phyloP scores from a whole-genome alignment of 495 filamentous ascomycete species.

The Elasticomyces elasticus region DNA sequence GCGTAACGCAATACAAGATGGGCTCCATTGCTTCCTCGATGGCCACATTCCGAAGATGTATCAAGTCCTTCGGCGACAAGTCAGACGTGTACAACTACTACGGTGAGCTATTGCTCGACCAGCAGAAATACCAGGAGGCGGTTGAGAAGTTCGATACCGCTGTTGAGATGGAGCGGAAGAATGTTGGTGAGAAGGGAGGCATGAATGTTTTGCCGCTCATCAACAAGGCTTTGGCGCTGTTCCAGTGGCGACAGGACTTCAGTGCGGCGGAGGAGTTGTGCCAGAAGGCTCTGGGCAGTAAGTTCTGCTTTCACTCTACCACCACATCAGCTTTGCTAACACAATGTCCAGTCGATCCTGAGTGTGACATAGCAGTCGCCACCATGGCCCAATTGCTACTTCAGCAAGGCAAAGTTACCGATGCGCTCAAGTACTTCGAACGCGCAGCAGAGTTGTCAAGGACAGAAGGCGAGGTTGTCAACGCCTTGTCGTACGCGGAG shows the following conservation, averaged over 20 bases:
- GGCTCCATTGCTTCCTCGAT: constrained; percentile 94
- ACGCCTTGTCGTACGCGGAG: constrained; percentile 89
- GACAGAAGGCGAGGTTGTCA: constrained; percentile 91
- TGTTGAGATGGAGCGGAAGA: constrained; percentile 93
- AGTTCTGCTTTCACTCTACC: constrained; percentile 29
- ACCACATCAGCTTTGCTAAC: neutral
- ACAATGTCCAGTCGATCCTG: constrained; percentile 67
- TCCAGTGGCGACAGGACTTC: constrained; percentile 98
- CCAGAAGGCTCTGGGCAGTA: constrained; percentile 95
- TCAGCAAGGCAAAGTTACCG: constrained; percentile 92
- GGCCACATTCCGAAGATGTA: constrained; percentile 92
- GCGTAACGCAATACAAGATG: constrained; percentile 99
- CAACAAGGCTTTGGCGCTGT: constrained; percentile 93
- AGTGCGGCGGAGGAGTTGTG: constrained; percentile 89
- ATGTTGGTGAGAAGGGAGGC: constrained; percentile 55
- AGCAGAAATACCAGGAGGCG: constrained; percentile 87
- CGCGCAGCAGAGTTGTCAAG: constrained; percentile 89
- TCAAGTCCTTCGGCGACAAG: constrained; percentile 95
- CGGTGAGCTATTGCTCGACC: constrained; percentile 93
- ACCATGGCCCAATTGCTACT: constrained; percentile 98
- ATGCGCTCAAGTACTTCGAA: constrained; percentile 95
- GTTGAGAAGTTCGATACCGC: constrained; percentile 98
- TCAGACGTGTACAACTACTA: constrained; percentile 99
- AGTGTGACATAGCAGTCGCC: constrained; percentile 97
- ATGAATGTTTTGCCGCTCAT: constrained; percentile 98